Evolutionary conservation across 192 early-diverging fungal species (phyloP).

Genomic region (Coemansia umbellata): DNA sequence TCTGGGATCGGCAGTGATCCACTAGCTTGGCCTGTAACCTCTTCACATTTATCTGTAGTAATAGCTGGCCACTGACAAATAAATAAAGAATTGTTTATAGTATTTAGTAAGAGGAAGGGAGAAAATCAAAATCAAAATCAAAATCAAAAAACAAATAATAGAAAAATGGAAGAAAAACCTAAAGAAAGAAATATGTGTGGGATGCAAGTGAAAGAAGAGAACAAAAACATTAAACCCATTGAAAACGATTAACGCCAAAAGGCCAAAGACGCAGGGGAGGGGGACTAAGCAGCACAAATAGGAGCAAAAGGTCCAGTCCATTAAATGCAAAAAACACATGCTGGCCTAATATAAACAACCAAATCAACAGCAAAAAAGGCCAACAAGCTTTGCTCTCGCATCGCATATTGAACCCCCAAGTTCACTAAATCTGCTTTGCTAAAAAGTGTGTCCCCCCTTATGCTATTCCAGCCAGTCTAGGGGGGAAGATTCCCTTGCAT

Average conservation of each 20-base stretch:
- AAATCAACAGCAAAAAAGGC: too few species aligned
- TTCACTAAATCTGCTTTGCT: too few species aligned
- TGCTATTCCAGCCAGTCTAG: too few species aligned
- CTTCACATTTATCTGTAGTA: too few species aligned
- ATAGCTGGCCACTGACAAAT: too few species aligned
- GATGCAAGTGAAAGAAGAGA: slow-evolving; percentile 11
- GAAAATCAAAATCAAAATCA: neutral
- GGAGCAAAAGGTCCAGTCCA: slow-evolving; percentile 1
- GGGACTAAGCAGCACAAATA: neutral
- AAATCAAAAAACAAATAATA: slow-evolving; percentile 11
- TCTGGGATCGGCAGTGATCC: slow-evolving; percentile 62
- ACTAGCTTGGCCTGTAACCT: neutral
- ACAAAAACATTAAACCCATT: too few species aligned
- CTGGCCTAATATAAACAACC: too few species aligned
- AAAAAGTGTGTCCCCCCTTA: too few species aligned
- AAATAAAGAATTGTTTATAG: neutral
- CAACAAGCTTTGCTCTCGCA: too few species aligned
- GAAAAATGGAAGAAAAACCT: slow-evolving; percentile 3
- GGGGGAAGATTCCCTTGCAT: too few species aligned
- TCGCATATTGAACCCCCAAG: too few species aligned
- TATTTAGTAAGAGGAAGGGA: neutral
- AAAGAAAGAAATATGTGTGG: slow-evolving; percentile 4
- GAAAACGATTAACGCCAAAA: too few species aligned
- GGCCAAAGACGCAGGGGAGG: neutral
- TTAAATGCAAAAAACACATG: slow-evolving; percentile 1